Conservation (phyloP, 1,139 yeast genomes). For the Taphrina pruni region DNA sequence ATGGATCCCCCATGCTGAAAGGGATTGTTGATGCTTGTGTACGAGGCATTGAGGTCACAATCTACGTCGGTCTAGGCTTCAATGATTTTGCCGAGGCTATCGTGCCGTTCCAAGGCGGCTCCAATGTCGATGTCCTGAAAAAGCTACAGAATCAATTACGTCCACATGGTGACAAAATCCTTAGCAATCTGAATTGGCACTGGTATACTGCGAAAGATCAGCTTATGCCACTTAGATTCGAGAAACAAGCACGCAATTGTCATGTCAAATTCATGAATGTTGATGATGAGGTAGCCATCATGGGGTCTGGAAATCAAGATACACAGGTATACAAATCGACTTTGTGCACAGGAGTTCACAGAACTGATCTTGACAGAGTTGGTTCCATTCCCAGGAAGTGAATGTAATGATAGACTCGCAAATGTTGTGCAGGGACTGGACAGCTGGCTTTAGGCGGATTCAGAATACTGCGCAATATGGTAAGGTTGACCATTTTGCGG, state of each 20-base stretch:
- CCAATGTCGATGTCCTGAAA: conserved; percentile 24
- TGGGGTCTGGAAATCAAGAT: conserved; percentile 29
- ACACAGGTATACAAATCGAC: background rate
- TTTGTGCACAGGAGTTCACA: too few species aligned
- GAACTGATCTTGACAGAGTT: conserved; percentile 10
- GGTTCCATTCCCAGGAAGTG: conserved; percentile 34
- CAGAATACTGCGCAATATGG: conserved; percentile 29
- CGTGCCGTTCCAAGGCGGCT: conserved; percentile 30
- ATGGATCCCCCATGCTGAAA: conserved; percentile 16
- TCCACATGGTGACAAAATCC: background rate
- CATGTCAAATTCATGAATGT: conserved; percentile 32
- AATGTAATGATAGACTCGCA: conserved; percentile 31
- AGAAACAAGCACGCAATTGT: conserved; percentile 31
- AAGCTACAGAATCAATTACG: conserved; percentile 21
- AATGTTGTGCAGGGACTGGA: conserved; percentile 21
- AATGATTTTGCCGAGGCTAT: conserved; percentile 23
- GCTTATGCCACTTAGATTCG: conserved; percentile 12
- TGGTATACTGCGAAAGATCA: conserved; percentile 36
- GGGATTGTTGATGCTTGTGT: conserved; percentile 22
- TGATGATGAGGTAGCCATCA: conserved; percentile 32
- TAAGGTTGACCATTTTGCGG: conserved; percentile 15
- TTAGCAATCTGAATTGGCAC: conserved; percentile 15
- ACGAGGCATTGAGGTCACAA: conserved; percentile 23
- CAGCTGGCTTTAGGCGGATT: conserved; percentile 19
- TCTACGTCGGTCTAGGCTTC: conserved; percentile 33